These are phyloP conservation scores for Pseudocercospora fijiensis DNA, from an alignment of 2,329 filamentous ascomycete species.

Conservation along the genomic window DNA sequence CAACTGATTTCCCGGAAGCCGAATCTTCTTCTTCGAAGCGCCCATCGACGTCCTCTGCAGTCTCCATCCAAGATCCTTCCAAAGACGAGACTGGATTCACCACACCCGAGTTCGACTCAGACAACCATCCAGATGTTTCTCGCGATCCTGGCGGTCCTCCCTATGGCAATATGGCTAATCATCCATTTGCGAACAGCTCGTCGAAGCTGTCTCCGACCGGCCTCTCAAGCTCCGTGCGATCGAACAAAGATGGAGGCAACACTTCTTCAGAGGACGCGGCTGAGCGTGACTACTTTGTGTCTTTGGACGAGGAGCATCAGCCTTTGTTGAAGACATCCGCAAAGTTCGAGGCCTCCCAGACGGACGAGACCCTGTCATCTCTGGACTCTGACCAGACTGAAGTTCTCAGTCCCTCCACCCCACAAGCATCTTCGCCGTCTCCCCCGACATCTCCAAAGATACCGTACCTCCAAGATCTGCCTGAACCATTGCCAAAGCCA, in stretches of 20 bases:
- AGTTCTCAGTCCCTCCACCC: background rate
- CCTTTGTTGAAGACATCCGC: background rate
- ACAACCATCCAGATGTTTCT: conserved; percentile 25
- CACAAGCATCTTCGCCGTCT: background rate
- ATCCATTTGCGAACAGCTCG: conserved; percentile 46
- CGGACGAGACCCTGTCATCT: background rate
- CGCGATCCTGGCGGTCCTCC: conserved; percentile 34
- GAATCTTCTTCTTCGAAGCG: conserved; percentile 29
- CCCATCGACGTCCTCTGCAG: conserved; percentile 8
- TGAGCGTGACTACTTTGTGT: background rate
- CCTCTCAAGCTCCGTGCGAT: background rate
- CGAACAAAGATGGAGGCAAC: conserved; percentile 21
- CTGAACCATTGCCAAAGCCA: background rate
- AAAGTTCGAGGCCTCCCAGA: background rate
- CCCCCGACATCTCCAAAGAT: background rate
- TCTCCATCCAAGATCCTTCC: background rate
- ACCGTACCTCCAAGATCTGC: background rate
- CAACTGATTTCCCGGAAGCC: conserved; percentile 26
- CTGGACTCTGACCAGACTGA: background rate
- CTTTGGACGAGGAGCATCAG: conserved; percentile 1
- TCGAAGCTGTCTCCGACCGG: conserved; percentile 33
- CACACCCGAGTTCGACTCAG: conserved; percentile 20
- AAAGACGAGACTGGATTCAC: conserved; percentile 16
- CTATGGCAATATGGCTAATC: conserved; percentile 34
- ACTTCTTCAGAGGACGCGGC: background rate